Evolutionary conservation across 176 grass and related monocot species (phyloP), one percentile per base, ranked within the genome.

Genomic region (Typha latifolia): DNA sequence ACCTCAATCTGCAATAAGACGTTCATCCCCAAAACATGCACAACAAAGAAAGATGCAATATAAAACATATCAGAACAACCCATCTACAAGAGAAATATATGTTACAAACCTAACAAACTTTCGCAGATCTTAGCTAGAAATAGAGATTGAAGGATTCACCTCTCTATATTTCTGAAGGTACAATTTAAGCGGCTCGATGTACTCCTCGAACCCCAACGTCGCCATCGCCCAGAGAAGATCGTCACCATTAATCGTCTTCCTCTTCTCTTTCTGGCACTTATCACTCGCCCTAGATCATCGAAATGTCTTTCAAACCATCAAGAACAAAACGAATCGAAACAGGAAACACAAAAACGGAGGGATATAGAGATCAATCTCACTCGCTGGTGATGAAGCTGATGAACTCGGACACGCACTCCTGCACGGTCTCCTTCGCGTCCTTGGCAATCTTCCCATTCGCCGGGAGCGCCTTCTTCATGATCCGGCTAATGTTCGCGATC

Each of bases 391-490:
- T 80, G 84, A 91, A 91, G 64, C 84, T 87, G 59, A 91, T 87
- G 81, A 91, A 91, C 88, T 87, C 88, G 12, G 88, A 91, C 61
- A 91, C 84, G 71, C 88, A 91, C 75, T 91, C 81, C 88, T 87
- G 88, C 57, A 91, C 81, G 47, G 84, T 84, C 78, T 91, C 88
- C 74, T 87, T 91, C 49, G 88, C 74, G 59, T 91, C 88, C 78
- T 91, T 91, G 64, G 88, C 88, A 61, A 91, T 81, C 84, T 91
- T 87, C 49, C 80, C 88, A 71, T 91, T 91, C 16, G 84, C 71
- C 15, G 84, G 84, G 74, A 91, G 77, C 29, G 80, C 88, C 81
- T 91, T 91, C 88, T 91, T 91, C 88, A 87, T 91, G 84, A 91
- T 91, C 49, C 88, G 84, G 51, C 80, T 91, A 74, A 91, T 84